Conservation (phyloP, 2,329 filamentous ascomycete genomes). For the Xylaria polymorpha region DNA sequence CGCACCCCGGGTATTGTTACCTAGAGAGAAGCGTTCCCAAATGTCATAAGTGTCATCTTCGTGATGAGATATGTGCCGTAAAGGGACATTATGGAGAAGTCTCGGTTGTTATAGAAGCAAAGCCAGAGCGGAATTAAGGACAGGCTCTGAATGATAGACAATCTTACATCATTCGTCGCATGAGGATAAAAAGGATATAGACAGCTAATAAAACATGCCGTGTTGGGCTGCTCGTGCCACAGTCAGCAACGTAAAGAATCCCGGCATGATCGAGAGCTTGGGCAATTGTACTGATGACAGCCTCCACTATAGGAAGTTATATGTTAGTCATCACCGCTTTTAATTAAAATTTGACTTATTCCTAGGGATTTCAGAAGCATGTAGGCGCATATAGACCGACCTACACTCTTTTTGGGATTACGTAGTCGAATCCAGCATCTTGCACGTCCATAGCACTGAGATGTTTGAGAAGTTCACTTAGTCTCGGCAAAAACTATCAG, state of each 20-base stretch:
- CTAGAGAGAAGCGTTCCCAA: constrained; percentile 25
- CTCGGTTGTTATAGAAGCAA: constrained; percentile 19
- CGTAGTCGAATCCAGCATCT: constrained; percentile 12
- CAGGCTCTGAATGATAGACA: constrained; percentile 16
- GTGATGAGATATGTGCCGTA: constrained; percentile 26
- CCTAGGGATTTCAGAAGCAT: neutral
- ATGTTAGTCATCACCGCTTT: neutral
- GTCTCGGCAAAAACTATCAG: neutral
- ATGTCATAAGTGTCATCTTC: constrained; percentile 23
- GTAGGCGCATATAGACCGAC: neutral
- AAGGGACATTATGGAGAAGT: constrained; percentile 28
- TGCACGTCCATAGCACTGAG: constrained; percentile 13
- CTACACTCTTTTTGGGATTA: neutral
- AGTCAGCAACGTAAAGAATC: constrained; percentile 12
- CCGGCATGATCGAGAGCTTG: neutral
- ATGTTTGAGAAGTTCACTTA: neutral
- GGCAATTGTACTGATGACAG: neutral
- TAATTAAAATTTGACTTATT: neutral
- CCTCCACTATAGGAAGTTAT: neutral
- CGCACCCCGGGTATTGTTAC: constrained; percentile 15
- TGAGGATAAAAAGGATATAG: constrained; percentile 5
- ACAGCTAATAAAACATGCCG: constrained; percentile 2
- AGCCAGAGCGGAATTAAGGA: constrained; percentile 22
- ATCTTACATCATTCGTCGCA: constrained; percentile 1
- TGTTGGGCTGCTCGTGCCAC: neutral